phyloP scores from a whole-genome alignment of 345 rosid species.

The Mangifera indica region DNA sequence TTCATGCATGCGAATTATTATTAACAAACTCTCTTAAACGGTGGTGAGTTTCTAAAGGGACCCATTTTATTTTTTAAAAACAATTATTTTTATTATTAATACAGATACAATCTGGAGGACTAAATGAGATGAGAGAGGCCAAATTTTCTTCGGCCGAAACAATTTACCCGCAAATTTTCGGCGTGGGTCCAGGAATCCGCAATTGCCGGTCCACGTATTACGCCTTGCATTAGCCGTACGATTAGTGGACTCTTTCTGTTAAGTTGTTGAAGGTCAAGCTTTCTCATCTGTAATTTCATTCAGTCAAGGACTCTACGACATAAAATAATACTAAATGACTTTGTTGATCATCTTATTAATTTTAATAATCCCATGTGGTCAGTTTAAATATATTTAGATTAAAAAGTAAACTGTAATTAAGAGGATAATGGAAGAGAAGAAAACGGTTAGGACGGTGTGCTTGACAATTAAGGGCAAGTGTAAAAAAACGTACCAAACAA shows the following conservation, averaged over 20 bases:
- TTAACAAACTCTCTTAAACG: too few relatives aligned
- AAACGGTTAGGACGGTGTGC: constrained; percentile 18
- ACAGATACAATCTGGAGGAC: too few relatives aligned
- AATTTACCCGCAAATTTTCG: not conserved
- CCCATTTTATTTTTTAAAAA: too few relatives aligned
- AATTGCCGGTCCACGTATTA: constrained; percentile 49
- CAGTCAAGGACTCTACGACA: not conserved
- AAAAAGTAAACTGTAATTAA: too few relatives aligned
- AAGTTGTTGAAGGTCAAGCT: not conserved
- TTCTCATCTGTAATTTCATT: not conserved
- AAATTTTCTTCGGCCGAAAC: not conserved
- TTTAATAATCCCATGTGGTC: too few relatives aligned
- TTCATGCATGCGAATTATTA: too few relatives aligned
- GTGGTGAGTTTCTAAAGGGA: too few relatives aligned
- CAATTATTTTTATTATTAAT: too few relatives aligned
- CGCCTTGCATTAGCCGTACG: constrained; percentile 57
- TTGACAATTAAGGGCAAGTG: not conserved
- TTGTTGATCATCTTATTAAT: too few relatives aligned
- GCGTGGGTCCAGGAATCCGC: constrained; percentile 28
- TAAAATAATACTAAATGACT: too few relatives aligned
- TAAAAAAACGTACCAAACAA: constrained; percentile 21
- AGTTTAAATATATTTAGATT: too few relatives aligned
- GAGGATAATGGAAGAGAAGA: not conserved
- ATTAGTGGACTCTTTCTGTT: constrained; percentile 4
- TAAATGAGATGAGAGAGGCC: too few relatives aligned